Evolutionary conservation across 257 asterid genomes (phyloP).

Genomic region (Nicotiana tomentosiformis): DNA sequence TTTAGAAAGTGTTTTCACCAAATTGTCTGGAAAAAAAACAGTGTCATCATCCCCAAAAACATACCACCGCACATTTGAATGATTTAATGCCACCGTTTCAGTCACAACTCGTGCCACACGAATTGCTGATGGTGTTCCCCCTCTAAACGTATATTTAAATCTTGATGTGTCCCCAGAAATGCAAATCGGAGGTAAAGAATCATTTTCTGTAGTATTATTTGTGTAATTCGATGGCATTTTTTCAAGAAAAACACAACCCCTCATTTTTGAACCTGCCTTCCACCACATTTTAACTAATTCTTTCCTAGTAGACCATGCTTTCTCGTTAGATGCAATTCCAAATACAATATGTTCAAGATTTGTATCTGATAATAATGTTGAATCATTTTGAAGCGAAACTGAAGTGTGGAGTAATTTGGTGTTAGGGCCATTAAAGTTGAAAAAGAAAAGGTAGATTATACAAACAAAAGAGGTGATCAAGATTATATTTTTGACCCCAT

Average conservation of each 20-base stretch:
- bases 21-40: slow-evolving; percentile 49
- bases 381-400: slow-evolving; percentile 15
- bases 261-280: slow-evolving; percentile 49
- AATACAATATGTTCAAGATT: slow-evolving; percentile 61
- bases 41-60: slow-evolving; percentile 79
- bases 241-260: slow-evolving; percentile 78
- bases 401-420: slow-evolving; percentile 17
- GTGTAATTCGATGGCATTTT: slow-evolving; percentile 3
- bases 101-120: slow-evolving; percentile 3
- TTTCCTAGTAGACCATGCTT: slow-evolving; percentile 46
- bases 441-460: slow-evolving; percentile 23
- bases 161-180: slow-evolving; percentile 1
- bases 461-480: slow-evolving; percentile 21
- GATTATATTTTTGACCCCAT: slow-evolving; percentile 22
- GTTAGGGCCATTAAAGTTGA: slow-evolving; percentile 20
- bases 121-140: not conserved
- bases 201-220: not conserved
- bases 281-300: slow-evolving; percentile 64
- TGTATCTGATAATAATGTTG: slow-evolving; percentile 24
- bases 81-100: not conserved
- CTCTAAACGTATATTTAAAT: not conserved
- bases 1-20: slow-evolving; percentile 51
- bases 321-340: slow-evolving; percentile 59
- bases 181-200: slow-evolving; percentile 2
- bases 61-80: slow-evolving; percentile 49